phyloP scores from a whole-genome alignment of 176 grass and related monocot genomes.

The Bothriochloa decipiens region DNA sequence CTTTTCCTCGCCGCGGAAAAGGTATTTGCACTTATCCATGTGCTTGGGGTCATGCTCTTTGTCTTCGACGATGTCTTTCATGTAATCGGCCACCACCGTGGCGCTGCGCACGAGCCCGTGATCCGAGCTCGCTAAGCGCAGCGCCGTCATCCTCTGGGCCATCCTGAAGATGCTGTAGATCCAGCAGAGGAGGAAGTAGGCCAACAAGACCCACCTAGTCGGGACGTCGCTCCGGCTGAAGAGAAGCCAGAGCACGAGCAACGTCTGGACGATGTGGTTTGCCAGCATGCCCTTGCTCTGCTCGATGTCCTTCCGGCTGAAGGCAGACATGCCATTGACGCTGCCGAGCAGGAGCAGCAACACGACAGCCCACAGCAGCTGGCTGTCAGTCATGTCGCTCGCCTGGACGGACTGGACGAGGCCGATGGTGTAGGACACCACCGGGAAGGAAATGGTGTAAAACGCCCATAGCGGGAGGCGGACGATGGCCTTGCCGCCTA shows the following conservation, averaged over 20 bases:
- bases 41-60: background rate
- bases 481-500: too few relatives aligned
- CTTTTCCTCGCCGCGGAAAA: background rate
- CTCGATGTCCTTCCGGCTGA: background rate
- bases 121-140: background rate
- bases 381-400: background rate
- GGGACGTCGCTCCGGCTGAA: background rate
- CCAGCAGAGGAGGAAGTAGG: background rate
- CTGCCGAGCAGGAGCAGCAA: conserved; percentile 16
- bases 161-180: background rate
- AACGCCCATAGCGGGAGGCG: too few relatives aligned
- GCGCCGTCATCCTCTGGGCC: background rate
- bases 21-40: background rate
- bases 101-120: background rate
- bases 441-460: background rate
- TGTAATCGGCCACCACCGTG: background rate
- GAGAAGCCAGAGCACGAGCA: conserved; percentile 18
- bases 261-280: background rate
- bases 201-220: background rate
- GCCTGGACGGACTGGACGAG: background rate
- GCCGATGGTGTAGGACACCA: conserved; percentile 10
- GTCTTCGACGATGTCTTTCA: background rate
- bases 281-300: background rate
- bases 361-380: background rate
- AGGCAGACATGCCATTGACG: background rate